Conservation (phyloP, 148 eudicot species). For the Chenopodium berlandieri region DNA sequence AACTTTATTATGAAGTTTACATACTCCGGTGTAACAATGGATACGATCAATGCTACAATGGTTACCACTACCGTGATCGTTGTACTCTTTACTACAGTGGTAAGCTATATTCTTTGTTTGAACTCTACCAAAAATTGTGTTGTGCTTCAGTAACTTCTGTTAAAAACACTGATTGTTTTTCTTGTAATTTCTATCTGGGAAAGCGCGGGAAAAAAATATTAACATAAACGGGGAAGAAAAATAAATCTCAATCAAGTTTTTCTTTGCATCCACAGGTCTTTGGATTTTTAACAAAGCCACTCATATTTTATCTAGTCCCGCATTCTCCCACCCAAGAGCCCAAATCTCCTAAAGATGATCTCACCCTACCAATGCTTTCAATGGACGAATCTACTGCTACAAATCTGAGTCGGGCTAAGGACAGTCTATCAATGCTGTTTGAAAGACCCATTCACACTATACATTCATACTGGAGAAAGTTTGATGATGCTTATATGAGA, state of each 20-base stretch:
- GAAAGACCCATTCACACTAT: constrained; percentile 87
- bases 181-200: not conserved
- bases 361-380: constrained; percentile 72
- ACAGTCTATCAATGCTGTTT: constrained; percentile 68
- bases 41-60: constrained; percentile 77
- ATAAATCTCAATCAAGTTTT: not conserved
- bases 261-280: constrained; percentile 55
- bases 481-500: constrained; percentile 84
- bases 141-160: not conserved
- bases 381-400: constrained; percentile 68
- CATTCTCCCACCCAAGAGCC: constrained; percentile 41
- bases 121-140: not conserved
- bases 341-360: constrained; percentile 54
- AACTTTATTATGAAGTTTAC: constrained; percentile 61
- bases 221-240: not conserved
- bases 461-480: constrained; percentile 88
- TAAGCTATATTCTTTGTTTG: constrained; percentile 18
- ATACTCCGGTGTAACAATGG: constrained; percentile 63
- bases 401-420: constrained; percentile 63
- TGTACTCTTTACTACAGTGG: constrained; percentile 87
- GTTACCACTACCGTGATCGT: constrained; percentile 71
- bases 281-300: constrained; percentile 87
- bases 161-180: not conserved
- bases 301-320: constrained; percentile 60
- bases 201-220: too few species aligned